phyloP scores from a whole-genome alignment of 129 eudicot genomes.

The Daucus carota region DH1_v3.0 NC_030381.2:26489001-26489500 shows the following conservation, averaged over 20 bases:
- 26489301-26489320: slow-evolving; percentile 42
- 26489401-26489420: neutral
- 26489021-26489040: neutral
- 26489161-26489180: slow-evolving; percentile 51
- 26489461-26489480: too few species aligned
- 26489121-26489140: slow-evolving; percentile 61
- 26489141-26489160: slow-evolving; percentile 85
- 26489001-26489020: slow-evolving; percentile 73
- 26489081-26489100: slow-evolving; percentile 27
- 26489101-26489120: slow-evolving; percentile 48
- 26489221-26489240: neutral
- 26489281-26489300: slow-evolving; percentile 33
- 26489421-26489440: too few species aligned
- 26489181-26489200: slow-evolving; percentile 48
- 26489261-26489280: neutral
- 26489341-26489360: neutral
- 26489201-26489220: slow-evolving; percentile 21
- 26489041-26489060: neutral
- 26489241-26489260: slow-evolving; percentile 12
- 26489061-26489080: neutral
- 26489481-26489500: too few species aligned
- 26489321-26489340: slow-evolving; percentile 53
- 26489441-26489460: too few species aligned
- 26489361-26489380: neutral
- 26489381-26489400: neutral